Conservation (phyloP, 176 grass and related monocot genomes). For the Pontederia crassipes region DNA sequence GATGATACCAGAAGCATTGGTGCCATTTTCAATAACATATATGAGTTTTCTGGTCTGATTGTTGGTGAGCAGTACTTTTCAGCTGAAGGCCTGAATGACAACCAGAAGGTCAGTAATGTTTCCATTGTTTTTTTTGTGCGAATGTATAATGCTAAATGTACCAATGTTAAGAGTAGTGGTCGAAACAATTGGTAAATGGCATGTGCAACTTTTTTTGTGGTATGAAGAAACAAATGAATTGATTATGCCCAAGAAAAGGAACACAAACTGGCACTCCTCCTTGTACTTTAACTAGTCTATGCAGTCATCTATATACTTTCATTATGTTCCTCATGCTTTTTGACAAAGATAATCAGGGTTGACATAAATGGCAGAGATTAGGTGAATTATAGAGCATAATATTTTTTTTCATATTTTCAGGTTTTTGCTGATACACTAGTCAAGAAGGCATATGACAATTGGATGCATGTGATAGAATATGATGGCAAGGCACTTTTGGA, state of each 20-base stretch:
- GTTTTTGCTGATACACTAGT: not conserved
- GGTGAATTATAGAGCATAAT: no score
- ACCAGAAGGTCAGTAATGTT: not conserved
- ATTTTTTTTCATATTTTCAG: not conserved
- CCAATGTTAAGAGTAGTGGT: not conserved
- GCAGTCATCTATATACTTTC: no score
- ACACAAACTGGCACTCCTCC: no score
- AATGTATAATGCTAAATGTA: not conserved
- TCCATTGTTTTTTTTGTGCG: not conserved
- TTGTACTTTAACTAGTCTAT: no score
- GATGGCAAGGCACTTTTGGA: not conserved
- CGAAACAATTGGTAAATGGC: not conserved
- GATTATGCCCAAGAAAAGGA: no score
- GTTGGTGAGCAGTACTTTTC: constrained; percentile 3
- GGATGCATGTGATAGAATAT: constrained; percentile 4
- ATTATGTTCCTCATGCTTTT: no score
- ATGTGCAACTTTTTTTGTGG: no score
- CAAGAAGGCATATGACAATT: constrained; percentile 6
- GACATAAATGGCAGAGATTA: no score
- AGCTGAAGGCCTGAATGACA: constrained; percentile 4
- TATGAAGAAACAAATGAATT: no score
- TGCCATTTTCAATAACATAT: constrained; percentile 17
- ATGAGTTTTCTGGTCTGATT: constrained; percentile 11
- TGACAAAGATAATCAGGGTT: no score
- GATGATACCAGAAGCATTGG: constrained; percentile 1